Base-by-base conservation (phyloP, 202 grass and related monocot genomes). In the Panicum virgatum region DNA sequence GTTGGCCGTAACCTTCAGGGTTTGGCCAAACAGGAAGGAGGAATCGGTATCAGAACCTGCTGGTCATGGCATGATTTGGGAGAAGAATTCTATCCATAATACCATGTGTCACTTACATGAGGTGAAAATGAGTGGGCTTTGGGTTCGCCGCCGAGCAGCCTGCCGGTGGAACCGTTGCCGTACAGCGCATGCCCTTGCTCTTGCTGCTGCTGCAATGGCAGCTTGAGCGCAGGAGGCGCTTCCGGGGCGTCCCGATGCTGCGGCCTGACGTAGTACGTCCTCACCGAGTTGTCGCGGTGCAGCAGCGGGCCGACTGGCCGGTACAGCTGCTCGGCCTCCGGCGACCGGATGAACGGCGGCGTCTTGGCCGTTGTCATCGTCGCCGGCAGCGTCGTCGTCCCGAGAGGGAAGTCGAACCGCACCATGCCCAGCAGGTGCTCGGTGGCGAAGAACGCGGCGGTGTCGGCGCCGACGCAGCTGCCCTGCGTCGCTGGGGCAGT, bases 341-440 rank as follows among this genome's bases (percentile, higher is more conserved):
- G 40, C 23, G 73, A 81, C 38, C 59, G 79, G 37, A 53, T 5
- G 62, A 80, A 84, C 52, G 84, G 43, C 50, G 19, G 18, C 60
- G 25, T 44, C 69, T 69, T 80, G n/a, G 37, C 19, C 5, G 68
- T 27, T 16, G 22, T 38, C 73, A 46, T 77, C 44, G 9, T 80
- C 44, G 19, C 12, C 34, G 65, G 59, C 12, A 75, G 18, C n/a
- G 73, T 12, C 12, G 26, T 22, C 6, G 82, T 12, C 8, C 26
- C 68, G 9, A 87, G 68, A 54, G 85, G 48, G 66, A 57, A 74
- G 25, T 94, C 86, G 26, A 90, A 80, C 68, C 82, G 89, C 74
- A 62, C 8, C 73, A 97, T 87, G 76, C 83, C 78, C 54, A 89
- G 84, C 29, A 89, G 71, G 22, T 89, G 44, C 80, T 97, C 92